Evolutionary conservation across 495 filamentous ascomycete species (phyloP), one percentile per base, ranked within the genome.

Genomic region (Hypoxylon fragiforme): DNA sequence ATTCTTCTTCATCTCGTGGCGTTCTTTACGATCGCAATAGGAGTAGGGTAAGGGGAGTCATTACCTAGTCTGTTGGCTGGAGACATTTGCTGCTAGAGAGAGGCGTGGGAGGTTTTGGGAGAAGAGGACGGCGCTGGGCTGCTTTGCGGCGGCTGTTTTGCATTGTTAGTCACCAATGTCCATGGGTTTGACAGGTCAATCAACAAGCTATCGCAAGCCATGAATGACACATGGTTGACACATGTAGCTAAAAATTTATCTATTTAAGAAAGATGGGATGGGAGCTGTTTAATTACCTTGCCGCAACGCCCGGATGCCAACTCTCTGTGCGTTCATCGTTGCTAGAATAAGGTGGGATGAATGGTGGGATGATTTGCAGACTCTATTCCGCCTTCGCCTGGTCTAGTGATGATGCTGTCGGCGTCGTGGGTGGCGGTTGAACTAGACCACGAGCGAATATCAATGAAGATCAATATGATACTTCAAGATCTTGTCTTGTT

Each of bases 221-320:
- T 9, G 22, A n/a, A 8, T 13, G 14, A 14, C 9, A 16, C 12
- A 11, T 1, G 14, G 22, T 0, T 1, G 8, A 20, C 8, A 22
- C 3, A n/a, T 47, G 8, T 51, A 47, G 20, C 13, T 18, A 13
- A 20, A 40, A 12, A n/a, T 30, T 21, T 1, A 6, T 16, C 3
- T 20, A 16, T 1, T 45, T 7, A 15, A 9, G 12, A 46, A n/a
- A 37, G 14, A 56, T 40, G 19, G 38, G 37, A 49, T 31, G 45
- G 21, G 37, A 38, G n/a, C n/a, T n/a, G n/a, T n/a, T 77, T 80
- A 50, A 36, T 31, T 86, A 88, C 86, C 73, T 76, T 85, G 81
- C 76, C 85, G 82, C 72, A 86, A 72, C 66, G 83, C 82, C 66
- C 83, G 82, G 66, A 88, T 78, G 42, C 78, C 77, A 68, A 83